Conservation (phyloP, 345 rosid species). For the Lagerstroemia speciosa region DNA sequence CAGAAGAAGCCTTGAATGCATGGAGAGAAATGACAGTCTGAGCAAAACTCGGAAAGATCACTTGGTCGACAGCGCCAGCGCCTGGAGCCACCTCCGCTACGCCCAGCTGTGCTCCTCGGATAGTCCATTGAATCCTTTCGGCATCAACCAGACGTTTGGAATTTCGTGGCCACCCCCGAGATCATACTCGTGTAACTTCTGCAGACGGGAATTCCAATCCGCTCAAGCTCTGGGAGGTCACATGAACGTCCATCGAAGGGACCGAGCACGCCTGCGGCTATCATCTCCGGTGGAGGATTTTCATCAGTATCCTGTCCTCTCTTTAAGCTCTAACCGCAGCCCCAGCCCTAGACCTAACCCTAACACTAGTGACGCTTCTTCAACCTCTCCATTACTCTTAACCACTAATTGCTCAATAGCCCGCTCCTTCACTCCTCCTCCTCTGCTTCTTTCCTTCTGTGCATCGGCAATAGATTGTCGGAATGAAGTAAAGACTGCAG, state of each 20-base stretch:
- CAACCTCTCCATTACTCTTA: neutral
- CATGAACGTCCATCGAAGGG: slow-evolving; percentile 93
- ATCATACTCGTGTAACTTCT: slow-evolving; percentile 87
- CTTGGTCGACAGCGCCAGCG: slow-evolving; percentile 23
- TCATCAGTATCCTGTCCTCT: slow-evolving; percentile 33
- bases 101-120: neutral
- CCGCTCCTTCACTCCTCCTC: neutral
- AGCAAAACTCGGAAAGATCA: slow-evolving; percentile 35
- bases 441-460: slow-evolving; percentile 10
- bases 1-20: slow-evolving; percentile 9
- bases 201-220: slow-evolving; percentile 84
- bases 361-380: slow-evolving; percentile 48
- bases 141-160: slow-evolving; percentile 24
- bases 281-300: slow-evolving; percentile 32
- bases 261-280: slow-evolving; percentile 75
- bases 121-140: neutral
- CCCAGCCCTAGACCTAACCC: slow-evolving; percentile 35
- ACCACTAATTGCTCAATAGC: neutral
- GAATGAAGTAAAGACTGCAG: neutral
- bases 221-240: slow-evolving; percentile 98
- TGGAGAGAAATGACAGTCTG: slow-evolving; percentile 37
- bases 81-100: slow-evolving; percentile 1
- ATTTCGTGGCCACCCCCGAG: slow-evolving; percentile 97
- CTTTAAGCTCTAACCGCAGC: slow-evolving; percentile 19
- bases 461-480: neutral